These are phyloP conservation scores for Rutstroemia sp. DNA, from an alignment of 2,329 filamentous ascomycete species.

Conservation along the genomic window DNA sequence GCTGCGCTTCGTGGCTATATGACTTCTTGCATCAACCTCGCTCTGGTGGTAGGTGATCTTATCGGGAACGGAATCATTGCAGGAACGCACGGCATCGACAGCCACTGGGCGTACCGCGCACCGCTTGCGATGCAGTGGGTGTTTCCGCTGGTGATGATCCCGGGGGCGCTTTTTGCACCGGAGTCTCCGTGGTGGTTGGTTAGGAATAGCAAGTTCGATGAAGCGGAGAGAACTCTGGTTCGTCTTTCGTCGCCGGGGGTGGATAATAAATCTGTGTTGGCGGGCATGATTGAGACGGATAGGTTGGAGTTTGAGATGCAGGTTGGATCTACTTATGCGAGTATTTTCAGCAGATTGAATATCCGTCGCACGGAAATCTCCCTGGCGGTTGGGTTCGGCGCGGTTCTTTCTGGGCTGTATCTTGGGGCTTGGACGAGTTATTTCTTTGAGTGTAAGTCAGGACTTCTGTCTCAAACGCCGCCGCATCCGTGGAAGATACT, in stretches of 20 bases:
- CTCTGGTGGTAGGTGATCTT: slow-evolving; percentile 43
- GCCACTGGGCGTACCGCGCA: slow-evolving; percentile 23
- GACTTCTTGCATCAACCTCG: slow-evolving; percentile 44
- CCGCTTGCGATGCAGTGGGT: slow-evolving; percentile 43
- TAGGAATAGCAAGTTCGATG: slow-evolving; percentile 35
- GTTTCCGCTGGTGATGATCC: slow-evolving; percentile 40
- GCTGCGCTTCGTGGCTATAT: slow-evolving; percentile 45
- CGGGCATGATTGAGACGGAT: slow-evolving; percentile 50
- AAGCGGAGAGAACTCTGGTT: slow-evolving; percentile 30
- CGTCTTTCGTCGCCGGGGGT: slow-evolving; percentile 17
- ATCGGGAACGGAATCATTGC: slow-evolving; percentile 41
- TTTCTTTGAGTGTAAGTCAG: slow-evolving; percentile 40
- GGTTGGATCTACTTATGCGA: slow-evolving; percentile 37
- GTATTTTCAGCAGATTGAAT: slow-evolving; percentile 47
- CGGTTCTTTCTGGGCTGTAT: slow-evolving; percentile 55
- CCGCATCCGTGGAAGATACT: rapidly evolving
- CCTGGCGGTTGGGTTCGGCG: slow-evolving; percentile 49
- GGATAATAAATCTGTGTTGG: slow-evolving; percentile 36
- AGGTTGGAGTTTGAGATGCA: slow-evolving; percentile 41
- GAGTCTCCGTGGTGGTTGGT: slow-evolving; percentile 46
- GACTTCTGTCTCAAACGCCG: background rate
- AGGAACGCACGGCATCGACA: slow-evolving; percentile 12
- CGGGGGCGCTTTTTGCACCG: slow-evolving; percentile 39
- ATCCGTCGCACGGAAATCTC: slow-evolving; percentile 44
- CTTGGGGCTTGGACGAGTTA: slow-evolving; percentile 57